Conservation (phyloP, 768 basidiomycete genomes). For the Rhodotorula toruloides region DNA sequence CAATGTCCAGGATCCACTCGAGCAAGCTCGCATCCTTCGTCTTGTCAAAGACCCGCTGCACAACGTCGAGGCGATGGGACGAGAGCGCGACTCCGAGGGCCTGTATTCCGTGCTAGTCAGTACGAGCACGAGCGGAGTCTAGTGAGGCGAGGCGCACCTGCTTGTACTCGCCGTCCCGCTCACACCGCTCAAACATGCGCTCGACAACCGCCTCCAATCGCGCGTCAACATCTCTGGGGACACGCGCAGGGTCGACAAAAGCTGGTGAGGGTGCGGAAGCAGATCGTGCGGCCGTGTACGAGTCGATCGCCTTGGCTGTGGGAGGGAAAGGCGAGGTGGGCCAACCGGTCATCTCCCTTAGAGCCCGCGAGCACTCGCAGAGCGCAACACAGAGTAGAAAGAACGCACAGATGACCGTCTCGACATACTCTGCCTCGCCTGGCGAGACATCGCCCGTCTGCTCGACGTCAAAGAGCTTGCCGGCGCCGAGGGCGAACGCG, state of each 20-base stretch:
- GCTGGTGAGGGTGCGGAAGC: constrained; percentile 22
- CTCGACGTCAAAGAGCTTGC: constrained; percentile 66
- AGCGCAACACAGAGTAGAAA: neutral
- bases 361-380: neutral
- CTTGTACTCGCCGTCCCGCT: constrained; percentile 81
- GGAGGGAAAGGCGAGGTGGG: neutral
- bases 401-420: constrained; percentile 85
- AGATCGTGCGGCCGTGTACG: constrained; percentile 68
- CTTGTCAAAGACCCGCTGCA: constrained; percentile 67
- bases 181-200: constrained; percentile 76
- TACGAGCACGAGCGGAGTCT: neutral
- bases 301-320: constrained; percentile 89
- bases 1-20: constrained; percentile 85
- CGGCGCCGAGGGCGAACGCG: constrained; percentile 87
- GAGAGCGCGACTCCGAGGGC: constrained; percentile 94
- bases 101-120: constrained; percentile 48
- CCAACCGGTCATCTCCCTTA: neutral
- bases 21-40: constrained; percentile 73
- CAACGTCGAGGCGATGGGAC: constrained; percentile 77
- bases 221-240: constrained; percentile 75
- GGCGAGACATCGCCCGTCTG: constrained; percentile 40
- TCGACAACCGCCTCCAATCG: constrained; percentile 80
- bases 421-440: constrained; percentile 71
- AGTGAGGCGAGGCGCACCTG: constrained; percentile 55
- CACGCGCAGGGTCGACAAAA: constrained; percentile 47